A percentile compares a stretch with the other conserved stretches of the same genome.
Conservation (phyloP, 2,329 filamentous ascomycete species). For the Drechslerella dactyloides region DNA sequence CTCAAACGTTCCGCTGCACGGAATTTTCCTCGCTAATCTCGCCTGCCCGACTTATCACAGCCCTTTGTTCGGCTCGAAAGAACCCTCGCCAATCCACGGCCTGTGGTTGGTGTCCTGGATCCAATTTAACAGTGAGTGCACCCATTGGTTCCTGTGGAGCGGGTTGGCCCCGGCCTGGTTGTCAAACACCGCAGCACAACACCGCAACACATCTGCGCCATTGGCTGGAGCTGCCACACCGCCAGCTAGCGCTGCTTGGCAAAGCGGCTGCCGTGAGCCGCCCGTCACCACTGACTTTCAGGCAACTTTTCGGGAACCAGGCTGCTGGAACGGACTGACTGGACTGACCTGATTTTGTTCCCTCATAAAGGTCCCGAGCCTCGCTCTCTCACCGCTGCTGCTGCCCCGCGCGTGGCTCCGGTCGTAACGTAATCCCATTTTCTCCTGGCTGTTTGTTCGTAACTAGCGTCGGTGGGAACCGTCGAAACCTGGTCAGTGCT, state of each 20-base stretch:
- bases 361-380: conserved; percentile 23
- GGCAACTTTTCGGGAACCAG: background rate
- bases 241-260: background rate
- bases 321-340: background rate
- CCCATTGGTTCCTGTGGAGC: background rate
- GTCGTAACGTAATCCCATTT: background rate
- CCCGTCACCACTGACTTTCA: background rate
- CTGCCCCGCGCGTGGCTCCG: conserved; percentile 12
- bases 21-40: no score
- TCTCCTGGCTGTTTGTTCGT: conserved; percentile 3
- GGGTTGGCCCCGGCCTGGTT: background rate
- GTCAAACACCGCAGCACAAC: background rate
- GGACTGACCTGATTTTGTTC: background rate
- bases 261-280: conserved; percentile 2
- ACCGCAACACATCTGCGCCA: background rate
- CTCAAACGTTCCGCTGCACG: no score
- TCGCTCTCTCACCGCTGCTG: conserved; percentile 6
- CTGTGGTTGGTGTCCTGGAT: no score
- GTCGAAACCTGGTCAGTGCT: background rate
- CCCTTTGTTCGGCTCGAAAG: no score
- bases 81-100: no score
- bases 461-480: conserved; percentile 6
- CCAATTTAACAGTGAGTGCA: no score
- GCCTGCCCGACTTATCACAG: no score
- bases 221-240: background rate